Conservation (phyloP, 2,329 filamentous ascomycete species). For the Cytospora leucostoma region DNA sequence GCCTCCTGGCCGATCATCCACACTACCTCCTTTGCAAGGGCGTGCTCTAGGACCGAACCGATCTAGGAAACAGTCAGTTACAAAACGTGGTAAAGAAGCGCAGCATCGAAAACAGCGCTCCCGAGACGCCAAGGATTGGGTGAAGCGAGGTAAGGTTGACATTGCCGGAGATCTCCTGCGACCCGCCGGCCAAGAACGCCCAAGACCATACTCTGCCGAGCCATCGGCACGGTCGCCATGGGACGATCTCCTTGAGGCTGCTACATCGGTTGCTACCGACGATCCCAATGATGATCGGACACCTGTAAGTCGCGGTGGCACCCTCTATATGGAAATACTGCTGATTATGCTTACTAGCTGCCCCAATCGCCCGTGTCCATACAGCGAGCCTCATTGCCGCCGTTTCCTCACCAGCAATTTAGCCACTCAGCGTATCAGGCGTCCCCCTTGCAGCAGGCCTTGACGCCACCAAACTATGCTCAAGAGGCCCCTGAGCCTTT, state of each 20-base stretch:
- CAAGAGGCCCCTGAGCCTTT: constrained; percentile 75
- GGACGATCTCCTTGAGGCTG: constrained; percentile 95
- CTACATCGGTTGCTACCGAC: constrained; percentile 79
- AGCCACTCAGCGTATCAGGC: constrained; percentile 74
- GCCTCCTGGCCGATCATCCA: constrained; percentile 83
- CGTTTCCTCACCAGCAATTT: constrained; percentile 51
- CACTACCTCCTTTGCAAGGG: constrained; percentile 79
- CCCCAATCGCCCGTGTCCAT: constrained; percentile 67
- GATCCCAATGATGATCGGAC: constrained; percentile 89
- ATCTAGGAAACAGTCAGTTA: constrained; percentile 83
- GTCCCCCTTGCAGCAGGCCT: constrained; percentile 84
- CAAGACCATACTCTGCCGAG: constrained; percentile 82
- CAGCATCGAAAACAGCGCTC: constrained; percentile 84
- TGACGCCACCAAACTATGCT: constrained; percentile 78
- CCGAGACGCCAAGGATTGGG: constrained; percentile 65
- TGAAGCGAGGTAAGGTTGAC: constrained; percentile 59
- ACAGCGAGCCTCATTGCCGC: constrained; percentile 62
- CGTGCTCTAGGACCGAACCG: constrained; percentile 65
- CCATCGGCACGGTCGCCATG: constrained; percentile 80
- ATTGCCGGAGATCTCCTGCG: constrained; percentile 58
- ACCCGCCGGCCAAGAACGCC: constrained; percentile 64
- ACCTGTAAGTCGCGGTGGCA: constrained; percentile 60
- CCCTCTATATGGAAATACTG: constrained; percentile 39
- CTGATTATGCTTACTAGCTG: constrained; percentile 51
- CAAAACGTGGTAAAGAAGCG: constrained; percentile 72